Evolutionary conservation across 176 grass and related monocot genomes (phyloP).

Genomic region (Thinopyrum elongatum): DNA sequence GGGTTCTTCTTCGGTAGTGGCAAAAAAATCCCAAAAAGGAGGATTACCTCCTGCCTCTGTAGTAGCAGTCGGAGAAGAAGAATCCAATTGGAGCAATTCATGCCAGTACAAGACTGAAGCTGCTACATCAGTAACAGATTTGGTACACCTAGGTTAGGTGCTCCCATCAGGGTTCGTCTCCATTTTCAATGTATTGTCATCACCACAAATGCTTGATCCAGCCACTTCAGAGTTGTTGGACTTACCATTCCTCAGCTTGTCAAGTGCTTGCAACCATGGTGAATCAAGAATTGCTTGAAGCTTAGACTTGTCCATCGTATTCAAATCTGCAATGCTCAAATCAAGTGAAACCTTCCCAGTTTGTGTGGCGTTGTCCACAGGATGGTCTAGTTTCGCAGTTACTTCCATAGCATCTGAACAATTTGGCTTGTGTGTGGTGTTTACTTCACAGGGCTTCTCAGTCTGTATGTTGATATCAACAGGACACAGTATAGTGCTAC

Average conservation of each 20-base stretch:
- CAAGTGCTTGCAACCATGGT: conserved; percentile 13
- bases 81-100: background rate
- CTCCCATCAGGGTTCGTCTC: background rate
- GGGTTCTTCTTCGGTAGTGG: background rate
- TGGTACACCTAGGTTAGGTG: background rate
- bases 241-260: conserved; percentile 1
- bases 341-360: conserved; percentile 21
- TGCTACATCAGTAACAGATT: background rate
- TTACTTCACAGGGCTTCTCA: conserved; percentile 7
- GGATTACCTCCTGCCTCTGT: background rate
- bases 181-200: background rate
- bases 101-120: background rate
- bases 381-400: background rate
- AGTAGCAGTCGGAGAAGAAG: background rate
- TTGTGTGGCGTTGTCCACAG: background rate
- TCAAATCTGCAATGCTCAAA: conserved; percentile 12
- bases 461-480: conserved; percentile 11
- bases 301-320: conserved; percentile 25
- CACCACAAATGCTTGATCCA: background rate
- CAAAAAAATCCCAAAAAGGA: no score
- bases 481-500: background rate
- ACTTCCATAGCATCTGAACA: background rate
- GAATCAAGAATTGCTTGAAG: conserved; percentile 18
- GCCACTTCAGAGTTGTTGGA: conserved; percentile 22
- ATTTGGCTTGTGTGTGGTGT: background rate